These are phyloP conservation scores for Zymoseptoria crescenta DNA, from an alignment of 2,329 filamentous ascomycete genomes.

Conservation along the genomic window DNA sequence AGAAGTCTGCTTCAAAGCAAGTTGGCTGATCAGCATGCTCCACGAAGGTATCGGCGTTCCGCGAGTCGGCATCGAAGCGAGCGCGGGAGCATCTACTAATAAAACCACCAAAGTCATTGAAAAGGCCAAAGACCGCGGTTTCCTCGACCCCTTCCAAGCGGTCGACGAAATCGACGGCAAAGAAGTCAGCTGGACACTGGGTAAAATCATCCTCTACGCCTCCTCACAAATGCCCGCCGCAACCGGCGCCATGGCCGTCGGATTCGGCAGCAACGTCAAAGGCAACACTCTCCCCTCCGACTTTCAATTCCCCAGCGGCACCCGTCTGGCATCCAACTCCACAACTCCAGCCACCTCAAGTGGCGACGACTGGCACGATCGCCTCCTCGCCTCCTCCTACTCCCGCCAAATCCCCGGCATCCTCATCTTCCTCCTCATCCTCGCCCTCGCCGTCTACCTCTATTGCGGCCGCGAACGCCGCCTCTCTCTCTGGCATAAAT, in stretches of 20 bases:
- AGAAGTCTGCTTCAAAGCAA: slow-evolving; percentile 94
- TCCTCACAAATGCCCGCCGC: slow-evolving; percentile 73
- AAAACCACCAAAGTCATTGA: slow-evolving; percentile 63
- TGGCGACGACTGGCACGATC: slow-evolving; percentile 48
- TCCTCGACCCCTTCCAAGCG: slow-evolving; percentile 79
- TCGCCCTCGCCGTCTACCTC: slow-evolving; percentile 62
- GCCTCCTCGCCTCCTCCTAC: slow-evolving; percentile 55
- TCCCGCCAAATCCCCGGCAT: slow-evolving; percentile 65
- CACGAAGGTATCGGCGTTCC: slow-evolving; percentile 95
- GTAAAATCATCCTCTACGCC: slow-evolving; percentile 93
- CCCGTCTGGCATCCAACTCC: slow-evolving; percentile 32
- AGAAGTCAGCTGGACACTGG: slow-evolving; percentile 94
- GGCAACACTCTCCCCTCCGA: slow-evolving; percentile 43
- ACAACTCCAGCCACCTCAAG: slow-evolving; percentile 36
- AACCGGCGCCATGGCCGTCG: slow-evolving; percentile 63
- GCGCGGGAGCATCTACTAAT: slow-evolving; percentile 55
- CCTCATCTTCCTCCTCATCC: slow-evolving; percentile 66
- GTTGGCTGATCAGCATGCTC: slow-evolving; percentile 93
- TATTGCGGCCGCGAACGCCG: slow-evolving; percentile 74
- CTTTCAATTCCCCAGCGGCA: slow-evolving; percentile 70
- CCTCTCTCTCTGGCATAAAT: slow-evolving; percentile 46
- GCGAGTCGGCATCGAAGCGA: slow-evolving; percentile 59
- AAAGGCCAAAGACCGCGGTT: slow-evolving; percentile 61
- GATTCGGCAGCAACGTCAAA: slow-evolving; percentile 79
- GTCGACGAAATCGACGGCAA: slow-evolving; percentile 85